Percentiles rank a stretch among this genome's conserved stretches.
phyloP scores from a whole-genome alignment of 148 eudicot species.

The Rhododendron ferrugineum region DNA sequence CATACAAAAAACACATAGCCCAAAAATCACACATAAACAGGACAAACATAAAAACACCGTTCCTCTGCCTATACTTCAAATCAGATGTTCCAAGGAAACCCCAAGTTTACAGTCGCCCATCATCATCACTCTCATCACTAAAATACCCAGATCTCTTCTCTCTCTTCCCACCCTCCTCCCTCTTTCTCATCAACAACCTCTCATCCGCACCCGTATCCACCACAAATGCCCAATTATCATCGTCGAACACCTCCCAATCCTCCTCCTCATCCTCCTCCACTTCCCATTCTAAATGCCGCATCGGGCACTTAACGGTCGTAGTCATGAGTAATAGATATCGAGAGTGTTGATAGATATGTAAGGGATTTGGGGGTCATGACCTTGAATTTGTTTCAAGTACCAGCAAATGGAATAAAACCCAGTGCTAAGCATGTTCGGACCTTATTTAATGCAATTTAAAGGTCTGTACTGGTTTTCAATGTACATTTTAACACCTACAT shows the following conservation, averaged over 20 bases:
- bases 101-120: slow-evolving; percentile 27
- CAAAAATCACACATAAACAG: neutral
- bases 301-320: neutral
- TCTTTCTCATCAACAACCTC: slow-evolving; percentile 48
- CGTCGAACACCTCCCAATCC: slow-evolving; percentile 43
- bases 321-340: neutral
- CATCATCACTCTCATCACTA: slow-evolving; percentile 84
- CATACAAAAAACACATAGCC: slow-evolving; percentile 8
- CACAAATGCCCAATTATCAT: slow-evolving; percentile 87
- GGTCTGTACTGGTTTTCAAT: neutral
- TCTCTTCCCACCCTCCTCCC: slow-evolving; percentile 34
- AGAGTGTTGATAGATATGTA: neutral
- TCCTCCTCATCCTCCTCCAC: slow-evolving; percentile 32
- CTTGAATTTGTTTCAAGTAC: neutral
- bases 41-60: neutral
- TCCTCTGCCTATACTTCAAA: neutral
- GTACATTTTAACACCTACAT: neutral
- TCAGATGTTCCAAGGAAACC: neutral
- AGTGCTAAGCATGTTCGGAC: neutral
- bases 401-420: neutral
- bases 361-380: neutral
- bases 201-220: slow-evolving; percentile 67
- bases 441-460: neutral
- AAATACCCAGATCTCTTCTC: slow-evolving; percentile 61
- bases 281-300: neutral